A percentile compares a stretch with the other conserved stretches of the same genome.
phyloP scores from a whole-genome alignment of 2,329 filamentous ascomycete species.

The Neonectria faginata region DNA sequence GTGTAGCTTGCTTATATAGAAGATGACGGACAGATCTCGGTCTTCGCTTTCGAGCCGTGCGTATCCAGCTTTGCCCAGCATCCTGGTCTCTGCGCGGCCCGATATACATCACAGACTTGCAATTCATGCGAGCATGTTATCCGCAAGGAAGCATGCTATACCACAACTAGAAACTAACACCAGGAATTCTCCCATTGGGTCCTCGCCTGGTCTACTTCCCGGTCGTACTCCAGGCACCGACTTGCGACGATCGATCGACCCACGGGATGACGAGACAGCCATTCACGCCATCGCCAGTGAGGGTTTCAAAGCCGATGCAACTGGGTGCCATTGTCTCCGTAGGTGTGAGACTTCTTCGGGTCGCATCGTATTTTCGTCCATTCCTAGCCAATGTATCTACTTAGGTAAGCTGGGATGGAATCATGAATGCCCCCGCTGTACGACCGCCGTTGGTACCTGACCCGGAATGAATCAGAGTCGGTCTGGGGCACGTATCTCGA shows the following conservation, averaged over 20 bases:
- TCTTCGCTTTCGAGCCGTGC: background rate
- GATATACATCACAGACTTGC: constrained; percentile 12
- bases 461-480: constrained; percentile 19
- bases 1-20: constrained; percentile 3
- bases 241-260: constrained; percentile 26
- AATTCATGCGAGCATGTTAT: constrained; percentile 7
- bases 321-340: constrained; percentile 4
- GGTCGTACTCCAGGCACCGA: constrained; percentile 28
- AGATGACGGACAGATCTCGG: constrained; percentile 3
- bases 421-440: constrained; percentile 4
- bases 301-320: constrained; percentile 14
- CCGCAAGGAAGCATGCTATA: constrained; percentile 8
- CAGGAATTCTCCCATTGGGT: constrained; percentile 38
- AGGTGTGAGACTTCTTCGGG: constrained; percentile 1
- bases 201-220: background rate
- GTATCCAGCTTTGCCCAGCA: constrained; percentile 14
- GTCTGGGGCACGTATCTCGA: constrained; percentile 25
- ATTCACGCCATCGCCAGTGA: constrained; percentile 26
- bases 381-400: too few relatives aligned
- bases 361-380: background rate
- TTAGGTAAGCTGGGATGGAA: background rate
- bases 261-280: constrained; percentile 26
- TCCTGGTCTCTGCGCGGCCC: constrained; percentile 8
- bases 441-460: constrained; percentile 14
- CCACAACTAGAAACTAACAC: constrained; percentile 19